Percentiles rank a stretch among this genome's conserved stretches.
Conservation (phyloP, 495 filamentous ascomycete species). For the Aspergillus haitiensis region DNA sequence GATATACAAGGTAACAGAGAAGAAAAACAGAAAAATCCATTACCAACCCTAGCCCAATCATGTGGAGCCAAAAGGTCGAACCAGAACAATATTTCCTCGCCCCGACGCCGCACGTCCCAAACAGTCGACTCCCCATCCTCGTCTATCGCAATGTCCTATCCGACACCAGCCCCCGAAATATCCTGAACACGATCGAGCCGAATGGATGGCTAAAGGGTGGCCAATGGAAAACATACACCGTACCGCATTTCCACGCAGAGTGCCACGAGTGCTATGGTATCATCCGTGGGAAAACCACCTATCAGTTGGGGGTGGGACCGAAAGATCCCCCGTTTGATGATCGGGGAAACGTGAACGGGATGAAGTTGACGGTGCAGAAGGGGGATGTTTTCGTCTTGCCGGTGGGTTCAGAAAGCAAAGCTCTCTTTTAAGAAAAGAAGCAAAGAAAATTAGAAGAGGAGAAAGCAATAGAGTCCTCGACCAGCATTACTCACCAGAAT, state of each 20-base stretch:
- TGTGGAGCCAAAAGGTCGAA: no score
- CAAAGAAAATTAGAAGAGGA: neutral
- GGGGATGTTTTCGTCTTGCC: conserved; percentile 8
- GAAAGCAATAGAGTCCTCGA: no score
- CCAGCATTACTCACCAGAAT: neutral
- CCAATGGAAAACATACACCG: conserved; percentile 10
- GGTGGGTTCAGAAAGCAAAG: no score
- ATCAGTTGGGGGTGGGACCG: neutral
- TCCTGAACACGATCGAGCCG: conserved; percentile 3
- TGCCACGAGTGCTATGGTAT: conserved; percentile 11
- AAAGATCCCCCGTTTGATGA: neutral
- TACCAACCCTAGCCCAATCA: no score
- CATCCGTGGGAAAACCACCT: neutral
- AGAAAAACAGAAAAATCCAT: no score
- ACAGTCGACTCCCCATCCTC: neutral
- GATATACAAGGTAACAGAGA: no score
- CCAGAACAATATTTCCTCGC: neutral
- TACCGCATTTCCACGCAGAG: conserved; percentile 2
- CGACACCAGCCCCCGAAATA: conserved; percentile 4
- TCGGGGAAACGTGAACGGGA: neutral
- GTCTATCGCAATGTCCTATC: conserved; percentile 5
- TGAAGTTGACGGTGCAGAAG: conserved; percentile 10
- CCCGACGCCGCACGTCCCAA: neutral
- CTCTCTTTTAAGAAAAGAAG: neutral
- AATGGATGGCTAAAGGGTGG: conserved; percentile 10